A percentile compares a stretch with the other conserved stretches of the same genome.
These are phyloP conservation scores for Blastocystis sp. DNA, from an alignment of 352 stramenopile species.

Conservation along the genomic window DNA sequence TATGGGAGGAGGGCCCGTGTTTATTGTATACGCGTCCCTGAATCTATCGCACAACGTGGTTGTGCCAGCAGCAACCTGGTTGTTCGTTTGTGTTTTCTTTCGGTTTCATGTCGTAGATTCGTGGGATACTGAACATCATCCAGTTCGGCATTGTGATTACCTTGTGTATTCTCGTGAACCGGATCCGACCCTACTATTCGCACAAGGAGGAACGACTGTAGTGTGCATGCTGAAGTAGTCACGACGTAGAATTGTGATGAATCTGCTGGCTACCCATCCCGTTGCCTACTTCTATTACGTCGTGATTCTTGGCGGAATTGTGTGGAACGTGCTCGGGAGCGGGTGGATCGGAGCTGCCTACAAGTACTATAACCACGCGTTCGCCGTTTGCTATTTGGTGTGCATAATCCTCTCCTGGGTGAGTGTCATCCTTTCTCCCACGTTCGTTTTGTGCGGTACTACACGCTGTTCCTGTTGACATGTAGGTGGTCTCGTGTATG, in stretches of 20 bases:
- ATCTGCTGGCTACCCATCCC: slow-evolving; percentile 37
- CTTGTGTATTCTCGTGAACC: slow-evolving; percentile 35
- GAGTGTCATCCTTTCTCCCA: slow-evolving; percentile 40
- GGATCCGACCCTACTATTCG: slow-evolving; percentile 36
- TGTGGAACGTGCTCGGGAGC: slow-evolving; percentile 52
- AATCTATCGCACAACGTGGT: slow-evolving; percentile 15
- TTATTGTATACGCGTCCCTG: slow-evolving; percentile 58
- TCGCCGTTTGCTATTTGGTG: slow-evolving; percentile 57
- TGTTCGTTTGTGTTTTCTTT: not conserved
- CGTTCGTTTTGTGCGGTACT: slow-evolving; percentile 53
- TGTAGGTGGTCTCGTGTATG: slow-evolving; percentile 31
- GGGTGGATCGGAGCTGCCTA: slow-evolving; percentile 22
- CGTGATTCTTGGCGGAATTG: slow-evolving; percentile 36
- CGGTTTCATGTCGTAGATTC: slow-evolving; percentile 16
- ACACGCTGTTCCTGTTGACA: not conserved
- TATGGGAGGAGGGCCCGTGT: slow-evolving; percentile 51
- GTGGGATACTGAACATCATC: slow-evolving; percentile 46
- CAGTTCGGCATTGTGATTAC: slow-evolving; percentile 40
- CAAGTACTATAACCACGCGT: slow-evolving; percentile 24
- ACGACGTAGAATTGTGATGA: slow-evolving; percentile 25
- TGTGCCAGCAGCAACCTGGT: slow-evolving; percentile 53
- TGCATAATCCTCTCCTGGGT: slow-evolving; percentile 54
- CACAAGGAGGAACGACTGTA: slow-evolving; percentile 33
- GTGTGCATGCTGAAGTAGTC: not conserved
- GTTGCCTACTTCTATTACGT: slow-evolving; percentile 30